Evolutionary conservation across 495 filamentous ascomycete genomes (phyloP).

Genomic region (Xylaria cubensis): DNA sequence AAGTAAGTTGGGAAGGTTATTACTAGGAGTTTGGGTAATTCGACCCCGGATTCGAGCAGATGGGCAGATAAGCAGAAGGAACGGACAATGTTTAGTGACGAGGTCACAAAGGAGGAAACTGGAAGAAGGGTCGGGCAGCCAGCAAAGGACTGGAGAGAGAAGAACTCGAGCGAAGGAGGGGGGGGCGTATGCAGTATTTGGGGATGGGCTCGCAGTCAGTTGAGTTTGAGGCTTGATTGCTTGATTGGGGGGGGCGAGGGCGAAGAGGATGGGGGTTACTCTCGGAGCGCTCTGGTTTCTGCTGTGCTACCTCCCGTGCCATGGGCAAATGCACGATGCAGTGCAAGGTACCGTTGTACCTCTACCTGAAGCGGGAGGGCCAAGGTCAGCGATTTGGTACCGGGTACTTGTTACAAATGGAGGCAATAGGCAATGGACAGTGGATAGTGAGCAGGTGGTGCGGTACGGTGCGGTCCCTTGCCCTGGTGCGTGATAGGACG

Average conservation of each 20-base stretch:
- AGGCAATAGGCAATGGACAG: background rate
- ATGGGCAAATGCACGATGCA: slow-evolving; percentile 1
- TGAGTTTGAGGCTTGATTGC: slow-evolving; percentile 25
- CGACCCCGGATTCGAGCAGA: slow-evolving; percentile 20
- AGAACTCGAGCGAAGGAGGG: slow-evolving; percentile 25
- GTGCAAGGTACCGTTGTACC: slow-evolving; percentile 3
- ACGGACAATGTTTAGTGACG: slow-evolving; percentile 27
- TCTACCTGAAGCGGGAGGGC: background rate
- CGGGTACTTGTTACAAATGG: background rate
- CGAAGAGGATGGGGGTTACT: slow-evolving; percentile 14
- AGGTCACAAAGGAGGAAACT: slow-evolving; percentile 36
- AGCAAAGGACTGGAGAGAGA: slow-evolving; percentile 29
- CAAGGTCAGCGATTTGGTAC: slow-evolving; percentile 8
- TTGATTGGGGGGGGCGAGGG: slow-evolving; percentile 17
- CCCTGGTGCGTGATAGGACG: slow-evolving; percentile 17
- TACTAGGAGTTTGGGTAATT: slow-evolving; percentile 26
- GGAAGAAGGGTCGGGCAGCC: slow-evolving; percentile 28
- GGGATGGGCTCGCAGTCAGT: slow-evolving; percentile 33
- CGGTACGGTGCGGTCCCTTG: slow-evolving; percentile 6
- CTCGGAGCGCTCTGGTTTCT: slow-evolving; percentile 15
- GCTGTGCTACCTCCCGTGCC: slow-evolving; percentile 17
- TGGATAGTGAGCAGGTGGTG: background rate
- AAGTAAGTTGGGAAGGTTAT: slow-evolving; percentile 12
- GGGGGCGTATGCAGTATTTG: slow-evolving; percentile 30
- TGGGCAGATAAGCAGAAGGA: slow-evolving; percentile 6